These are phyloP conservation scores for Hyphodiscus sp. DNA, from an alignment of 2,329 filamentous ascomycete genomes.

Conservation along the genomic window DNA sequence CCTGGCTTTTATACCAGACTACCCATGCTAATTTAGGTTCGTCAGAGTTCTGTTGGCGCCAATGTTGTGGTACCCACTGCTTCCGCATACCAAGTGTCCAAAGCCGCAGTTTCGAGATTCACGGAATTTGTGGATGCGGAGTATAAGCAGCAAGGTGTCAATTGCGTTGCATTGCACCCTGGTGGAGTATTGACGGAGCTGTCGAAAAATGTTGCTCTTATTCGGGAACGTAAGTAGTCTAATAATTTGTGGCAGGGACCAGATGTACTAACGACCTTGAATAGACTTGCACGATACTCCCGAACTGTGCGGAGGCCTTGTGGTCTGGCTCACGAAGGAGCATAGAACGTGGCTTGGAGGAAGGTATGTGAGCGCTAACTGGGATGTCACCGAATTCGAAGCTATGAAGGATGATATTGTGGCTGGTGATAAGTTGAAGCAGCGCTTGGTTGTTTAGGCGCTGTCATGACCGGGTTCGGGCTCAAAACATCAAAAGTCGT, in stretches of 20 bases:
- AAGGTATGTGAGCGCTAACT: too few species aligned
- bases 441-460: too few species aligned
- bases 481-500: too few species aligned
- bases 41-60: constrained; percentile 35
- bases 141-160: constrained; percentile 35
- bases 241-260: too few species aligned
- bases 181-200: constrained; percentile 41
- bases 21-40: too few species aligned
- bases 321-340: constrained; percentile 10
- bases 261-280: not conserved
- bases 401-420: too few species aligned
- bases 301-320: constrained; percentile 7
- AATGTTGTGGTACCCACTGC: constrained; percentile 28
- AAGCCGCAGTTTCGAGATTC: constrained; percentile 38
- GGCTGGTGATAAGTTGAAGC: too few species aligned
- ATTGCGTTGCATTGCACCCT: constrained; percentile 37
- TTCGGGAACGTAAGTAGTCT: constrained; percentile 14
- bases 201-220: constrained; percentile 27
- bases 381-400: too few species aligned
- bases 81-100: constrained; percentile 40
- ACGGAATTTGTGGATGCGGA: constrained; percentile 39
- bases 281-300: constrained; percentile 4
- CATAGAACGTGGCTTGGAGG: constrained; percentile 4
- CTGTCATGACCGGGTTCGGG: too few species aligned
- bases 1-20: too few species aligned